Evolutionary conservation across 257 asterid genomes (phyloP), one percentile per base, ranked within the genome.

Genomic region (Misopates orontium): DNA sequence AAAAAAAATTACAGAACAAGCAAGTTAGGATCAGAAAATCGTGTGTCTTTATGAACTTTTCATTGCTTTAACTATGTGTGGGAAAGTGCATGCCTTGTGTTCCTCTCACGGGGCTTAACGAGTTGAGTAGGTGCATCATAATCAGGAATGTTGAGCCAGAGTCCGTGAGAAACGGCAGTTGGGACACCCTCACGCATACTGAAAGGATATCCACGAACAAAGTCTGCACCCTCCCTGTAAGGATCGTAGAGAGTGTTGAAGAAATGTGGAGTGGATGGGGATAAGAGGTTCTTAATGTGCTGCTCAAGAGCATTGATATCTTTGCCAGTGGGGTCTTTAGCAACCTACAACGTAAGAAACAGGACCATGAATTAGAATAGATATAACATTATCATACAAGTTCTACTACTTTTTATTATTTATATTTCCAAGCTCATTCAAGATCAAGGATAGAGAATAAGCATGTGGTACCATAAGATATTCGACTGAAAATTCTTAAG

Each of bases 101-200:
- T 88, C 78, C 92, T 88, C 84, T 88, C 96, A 36, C 78, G 95
- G 66, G 96, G 96, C 88, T 88, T 88, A 17, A 86, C 95, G 10
- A 88, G 96, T 80, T 88, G 96, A 4, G 96, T 88, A 19, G 96
- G 96, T 0, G 96, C 96, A 73, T 88, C 96, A 39, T 88, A 88
- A 71, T 88, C 96, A 10, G 96, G 96, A 73, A 88, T 84, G 50
- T 88, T 88, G 75, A 88, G 89, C 96, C 96, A 88, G 45, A 88
- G 85, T 1, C 96, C 96, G 53, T 88, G 96, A 69, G 96, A 88
- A 69, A 85, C 88, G 17, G 96, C 96, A 5, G 96, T 88, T 0
- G 84, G 84, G 21, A 58, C 86, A 72, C 96, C 96, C 84, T 80
- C 96, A 31, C 96, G 92, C 42, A 88, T 83, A 67, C 96, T 88